Evolutionary conservation across 148 eudicot species (phyloP), one percentile per base, ranked within the genome.

Genomic region (Silene uniflora): DNA sequence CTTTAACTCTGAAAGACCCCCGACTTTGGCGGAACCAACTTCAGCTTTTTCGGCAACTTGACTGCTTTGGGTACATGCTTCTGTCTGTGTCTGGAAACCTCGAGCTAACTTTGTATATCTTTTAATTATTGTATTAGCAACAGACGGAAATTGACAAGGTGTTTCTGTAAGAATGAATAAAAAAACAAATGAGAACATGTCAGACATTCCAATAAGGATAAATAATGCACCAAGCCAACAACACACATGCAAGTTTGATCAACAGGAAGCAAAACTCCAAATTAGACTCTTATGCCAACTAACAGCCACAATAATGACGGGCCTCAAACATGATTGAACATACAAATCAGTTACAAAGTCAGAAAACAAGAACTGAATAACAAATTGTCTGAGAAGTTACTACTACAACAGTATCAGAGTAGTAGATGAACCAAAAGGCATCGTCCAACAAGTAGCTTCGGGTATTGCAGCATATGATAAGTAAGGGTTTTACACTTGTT

Each of bases 41-140:
- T 75, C 78, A 22, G 75, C 72, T 52, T 77, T 66, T 58, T 81
- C 77, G 24, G 21, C 75, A 60, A 78, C 81, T 27, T 79, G 58
- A 25, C 44, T 55, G 56, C 75, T 39, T 59, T 61, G 79, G 63
- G 61, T 65, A 56, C 69, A 71, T 65, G 80, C 39, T 81, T 88
- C 87, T 22, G 84, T 22, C 60, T 81, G 73, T 0, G 85, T 85
- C 76, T 75, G 83, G 42, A 87, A 73, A 66, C 84, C 75, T 82
- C 85, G 84, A 49, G 72, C 77, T 54, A 63, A 21, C 16, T 58
- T 73, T 25, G 76, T 56, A 12, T 75, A 65, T 77, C 74, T 62
- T 64, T 67, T 39, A 12, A 76, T 58, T 65, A 83, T 69, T 32
- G 68, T 35, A 65, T 69, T 83, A n/a, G 80, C 73, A 65, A 54